Base-by-base conservation (phyloP, 1,139 yeast genomes). In the Suhomyces bribrorum region DNA sequence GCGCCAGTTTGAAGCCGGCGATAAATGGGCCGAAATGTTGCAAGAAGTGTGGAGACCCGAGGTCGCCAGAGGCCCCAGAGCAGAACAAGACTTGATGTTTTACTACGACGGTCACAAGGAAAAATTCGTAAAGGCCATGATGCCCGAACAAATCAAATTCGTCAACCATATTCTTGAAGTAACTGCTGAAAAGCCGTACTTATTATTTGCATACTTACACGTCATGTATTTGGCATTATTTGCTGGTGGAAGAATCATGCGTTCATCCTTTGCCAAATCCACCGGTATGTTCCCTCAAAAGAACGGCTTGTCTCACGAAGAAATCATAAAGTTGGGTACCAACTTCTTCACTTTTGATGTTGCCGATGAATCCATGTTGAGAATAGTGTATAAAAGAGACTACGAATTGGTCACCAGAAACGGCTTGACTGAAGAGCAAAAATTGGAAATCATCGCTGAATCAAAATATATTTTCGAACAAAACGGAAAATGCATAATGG, bases 191-290 rank as follows among this genome's bases (percentile, higher is more conserved):
- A 82, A 83, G 53, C 95, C 95, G 7, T 79, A 84, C 53, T 62
- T 85, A 26, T 62, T 86, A 27, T 68, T 87, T 41, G 95, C 95
- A n/a, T 86, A 86, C 61, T 77, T 87, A 66, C 95, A 86, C 56
- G 94, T 86, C 31, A 75, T 86, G 81, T 87, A 87, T 61, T 67
- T 86, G 55, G 95, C 94, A 1, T 72, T 87, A 35, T 87, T 87
- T 64, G 95, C 95, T 5, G 96, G 96, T 35, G 95, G 95, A 20
- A 71, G 83, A 47, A 73, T 86, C 36, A 75, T 86, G 79, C 69
- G 84, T 43, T 81, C 89, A 1, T 75, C 81, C 14, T 62, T 86
- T 26, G 71, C 83, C 34, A 79, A 74, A 52, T 81, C 89, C 23
- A 67, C 83, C 4, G 88, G 90, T 2, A 64, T 86, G 43, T 85